Evolutionary conservation across 2,329 filamentous ascomycete genomes (phyloP).

Genomic region (Daldinia sp.): DNA sequence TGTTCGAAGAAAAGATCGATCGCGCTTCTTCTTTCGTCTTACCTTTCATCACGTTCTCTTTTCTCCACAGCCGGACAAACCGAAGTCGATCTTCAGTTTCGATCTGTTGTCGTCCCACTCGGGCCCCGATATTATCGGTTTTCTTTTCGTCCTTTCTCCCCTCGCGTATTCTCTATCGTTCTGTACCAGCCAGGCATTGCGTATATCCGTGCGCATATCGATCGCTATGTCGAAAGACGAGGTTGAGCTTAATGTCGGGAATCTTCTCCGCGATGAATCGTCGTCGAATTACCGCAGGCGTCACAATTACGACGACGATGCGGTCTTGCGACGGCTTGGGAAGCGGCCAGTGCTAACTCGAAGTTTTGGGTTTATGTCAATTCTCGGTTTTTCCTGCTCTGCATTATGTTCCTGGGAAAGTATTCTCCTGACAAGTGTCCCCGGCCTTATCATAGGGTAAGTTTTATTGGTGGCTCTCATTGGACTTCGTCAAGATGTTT

Average conservation of each 20-base stretch:
- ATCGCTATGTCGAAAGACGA: constrained; percentile 29
- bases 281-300: constrained; percentile 9
- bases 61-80: constrained; percentile 3
- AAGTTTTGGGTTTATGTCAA: constrained; percentile 45
- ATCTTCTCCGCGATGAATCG: constrained; percentile 7
- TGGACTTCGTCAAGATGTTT: neutral
- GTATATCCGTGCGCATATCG: neutral
- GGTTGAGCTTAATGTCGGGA: constrained; percentile 25
- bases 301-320: constrained; percentile 25
- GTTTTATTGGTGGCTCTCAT: neutral
- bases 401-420: constrained; percentile 61
- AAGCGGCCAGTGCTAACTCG: constrained; percentile 38
- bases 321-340: constrained; percentile 32
- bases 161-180: neutral
- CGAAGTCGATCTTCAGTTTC: constrained; percentile 7
- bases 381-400: constrained; percentile 44
- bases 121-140: constrained; percentile 9
- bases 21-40: neutral
- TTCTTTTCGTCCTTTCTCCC: neutral
- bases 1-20: neutral
- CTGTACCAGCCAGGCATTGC: neutral
- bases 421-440: constrained; percentile 55
- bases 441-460: constrained; percentile 50
- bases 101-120: constrained; percentile 4
- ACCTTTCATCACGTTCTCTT: constrained; percentile 6